Evolutionary conservation across 805 yeast species (phyloP), one percentile per base, ranked within the genome.

Genomic region (Zygosaccharomyces siamensis): DNA sequence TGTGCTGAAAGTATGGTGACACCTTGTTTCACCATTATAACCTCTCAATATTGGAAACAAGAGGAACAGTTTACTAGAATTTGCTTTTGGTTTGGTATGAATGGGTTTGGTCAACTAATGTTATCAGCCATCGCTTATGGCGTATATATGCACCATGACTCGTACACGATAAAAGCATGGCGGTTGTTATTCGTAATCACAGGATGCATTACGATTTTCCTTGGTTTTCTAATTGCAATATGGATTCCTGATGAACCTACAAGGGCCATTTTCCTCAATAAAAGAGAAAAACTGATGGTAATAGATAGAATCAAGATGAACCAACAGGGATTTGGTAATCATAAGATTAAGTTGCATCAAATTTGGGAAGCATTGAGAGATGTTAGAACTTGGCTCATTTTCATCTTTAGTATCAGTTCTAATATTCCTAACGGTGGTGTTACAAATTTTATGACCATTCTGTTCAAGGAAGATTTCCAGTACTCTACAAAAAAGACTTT

Each of bases 111-210:
- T 50, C 67, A 71, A 27, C 64, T 77, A 23, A 39, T 78, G 27
- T 79, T 83, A 14, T 73, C 75, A 26, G 72, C 74, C 8, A 75
- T 83, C 49, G 80, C 86, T 1, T 80, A 80, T 55, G 84, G 82
- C 12, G 57, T 77, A 45, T 66, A 72, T 50, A 51, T 51, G 8
- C 69, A 75, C 55, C 67, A 62, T 11, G 66, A 62, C n/a, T 45
- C 59, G 7, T 77, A 72, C 61, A 45, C 70, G 24, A 64, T 80
- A 4, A 70, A 64, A 2, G 71, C 83, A 3, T 86, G 90, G 90
- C 80, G 77, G 58, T 61, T 79, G 11, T 62, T 82, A 3, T 85
- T 76, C 60, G 66, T 85, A 42, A 70, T 83, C 27, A 74, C 78
- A 37, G 95, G 93, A 12, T 61, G 72, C 6, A 71, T 80, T 48